Base-by-base conservation (phyloP, 495 filamentous ascomycete genomes). In the Parmelia sp. region DNA sequence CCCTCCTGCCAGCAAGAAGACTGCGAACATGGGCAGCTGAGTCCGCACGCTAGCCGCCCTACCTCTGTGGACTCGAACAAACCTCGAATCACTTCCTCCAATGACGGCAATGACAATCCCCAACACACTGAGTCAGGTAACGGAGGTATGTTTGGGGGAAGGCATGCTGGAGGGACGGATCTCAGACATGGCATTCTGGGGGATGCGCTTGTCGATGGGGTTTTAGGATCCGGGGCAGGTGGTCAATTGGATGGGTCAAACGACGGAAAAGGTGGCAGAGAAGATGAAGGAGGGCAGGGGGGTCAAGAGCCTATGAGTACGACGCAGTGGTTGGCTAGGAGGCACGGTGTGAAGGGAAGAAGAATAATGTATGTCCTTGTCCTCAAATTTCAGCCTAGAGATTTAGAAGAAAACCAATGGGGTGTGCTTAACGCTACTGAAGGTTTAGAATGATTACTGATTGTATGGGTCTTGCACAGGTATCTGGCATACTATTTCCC, bases 401-500 rank as follows among this genome's bases (percentile, higher is more conserved):
- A 23, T 21, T 21, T 67, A 10, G 31, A 61, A 55, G 42, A 45
- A 17, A 23, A 8, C 7, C 3, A 14, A 14, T 49, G 45, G 44
- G 9, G n/a, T 27, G 12, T 27, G 4, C 10, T 31, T 19, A 14
- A 29, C 29, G 14, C 27, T 53, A 25, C 14, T 31, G 25, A 31
- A 31, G 4, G 12, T 31, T 29, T 15, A 17, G 12, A 19, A 0
- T 53, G 49, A 53, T 25, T 31, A 31, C 49, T 53, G 49, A 29
- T 49, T 49, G 12, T 25, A 19, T 31, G n/a, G 29, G 27, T 53
- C 14, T 58, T 31, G 10, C 35, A 14, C 68, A 95, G 90, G 82
- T 98, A 97, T 74, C 74, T 96, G 64, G 88, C 86, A 0, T 97
- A 99, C 76, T 97, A 99, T 73, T 81, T 99, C 44, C 94, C 95